Conservation (phyloP, 768 basidiomycete genomes). For the Termitomyces heimii region DNA sequence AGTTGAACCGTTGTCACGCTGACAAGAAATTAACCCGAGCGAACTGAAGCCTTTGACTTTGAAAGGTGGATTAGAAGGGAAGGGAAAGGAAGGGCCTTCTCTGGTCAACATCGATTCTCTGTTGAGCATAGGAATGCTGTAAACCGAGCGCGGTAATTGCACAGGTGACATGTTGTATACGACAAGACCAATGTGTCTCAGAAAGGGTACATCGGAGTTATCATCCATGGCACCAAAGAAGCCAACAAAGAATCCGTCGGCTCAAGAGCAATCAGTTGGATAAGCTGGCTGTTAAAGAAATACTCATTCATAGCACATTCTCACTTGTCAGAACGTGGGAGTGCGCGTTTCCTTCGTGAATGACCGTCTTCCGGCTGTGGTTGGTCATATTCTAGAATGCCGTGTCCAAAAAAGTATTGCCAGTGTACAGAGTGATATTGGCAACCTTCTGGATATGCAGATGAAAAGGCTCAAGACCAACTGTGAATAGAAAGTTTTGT, state of each 20-base stretch:
- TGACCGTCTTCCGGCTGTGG: no score
- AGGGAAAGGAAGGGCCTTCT: neutral
- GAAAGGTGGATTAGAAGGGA: neutral
- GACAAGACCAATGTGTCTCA: slow-evolving; percentile 4
- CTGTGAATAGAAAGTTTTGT: neutral
- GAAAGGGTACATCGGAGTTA: neutral
- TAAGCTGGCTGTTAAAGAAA: neutral
- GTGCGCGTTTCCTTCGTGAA: neutral
- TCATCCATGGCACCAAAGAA: neutral
- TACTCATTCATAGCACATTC: neutral
- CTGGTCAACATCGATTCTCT: neutral
- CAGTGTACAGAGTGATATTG: neutral
- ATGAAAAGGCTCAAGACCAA: neutral
- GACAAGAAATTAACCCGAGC: neutral
- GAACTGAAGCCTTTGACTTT: slow-evolving; percentile 1
- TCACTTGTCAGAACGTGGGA: neutral
- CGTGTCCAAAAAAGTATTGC: neutral
- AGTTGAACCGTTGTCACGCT: neutral
- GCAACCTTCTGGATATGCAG: neutral
- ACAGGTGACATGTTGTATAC: neutral
- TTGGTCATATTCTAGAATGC: neutral
- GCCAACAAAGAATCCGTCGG: slow-evolving; percentile 2
- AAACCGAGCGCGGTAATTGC: neutral
- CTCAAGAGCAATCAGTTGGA: neutral
- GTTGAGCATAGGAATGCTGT: neutral